Percentiles rank a stretch among this genome's conserved stretches.
These are phyloP conservation scores for Suhomyces kunorum DNA, from an alignment of 1,139 yeast genomes.

Conservation along the genomic window DNA sequence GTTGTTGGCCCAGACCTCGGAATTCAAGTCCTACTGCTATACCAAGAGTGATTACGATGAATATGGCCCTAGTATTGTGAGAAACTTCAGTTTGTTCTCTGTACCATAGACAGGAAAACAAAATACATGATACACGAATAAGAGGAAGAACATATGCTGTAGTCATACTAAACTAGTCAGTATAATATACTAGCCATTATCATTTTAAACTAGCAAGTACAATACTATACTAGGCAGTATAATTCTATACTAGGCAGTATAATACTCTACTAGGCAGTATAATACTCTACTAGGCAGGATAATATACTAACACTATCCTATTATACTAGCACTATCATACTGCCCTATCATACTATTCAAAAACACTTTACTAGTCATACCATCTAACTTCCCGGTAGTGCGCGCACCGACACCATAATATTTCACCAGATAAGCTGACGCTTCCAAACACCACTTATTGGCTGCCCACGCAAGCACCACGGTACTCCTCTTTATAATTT, in stretches of 20 bases:
- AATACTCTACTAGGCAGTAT: too few species aligned
- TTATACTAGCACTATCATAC: too few species aligned
- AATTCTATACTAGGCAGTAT: too few species aligned
- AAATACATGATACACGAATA: slow-evolving; percentile 1
- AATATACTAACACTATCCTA: too few species aligned
- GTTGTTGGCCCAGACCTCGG: slow-evolving; percentile 93
- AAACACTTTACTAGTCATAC: background rate
- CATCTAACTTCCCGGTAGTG: slow-evolving; percentile 1
- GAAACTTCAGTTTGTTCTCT: slow-evolving; percentile 91
- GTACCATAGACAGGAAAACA: slow-evolving; percentile 57
- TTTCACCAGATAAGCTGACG: slow-evolving; percentile 9
- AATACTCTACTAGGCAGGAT: too few species aligned
- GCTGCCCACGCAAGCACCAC: background rate
- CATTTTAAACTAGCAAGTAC: too few species aligned
- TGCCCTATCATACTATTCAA: background rate
- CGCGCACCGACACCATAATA: slow-evolving; percentile 3
- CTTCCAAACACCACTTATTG: background rate
- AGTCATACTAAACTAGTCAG: too few species aligned
- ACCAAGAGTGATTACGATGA: slow-evolving; percentile 98
- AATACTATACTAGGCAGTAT: too few species aligned
- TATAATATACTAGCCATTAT: too few species aligned
- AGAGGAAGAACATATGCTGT: too few species aligned
- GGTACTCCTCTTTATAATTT: background rate
- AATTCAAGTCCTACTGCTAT: slow-evolving; percentile 93
- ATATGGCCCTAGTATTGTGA: slow-evolving; percentile 94